Evolutionary conservation across 1,284 basidiomycete species (phyloP).

Genomic region (Xerocomus minutiporus): DNA sequence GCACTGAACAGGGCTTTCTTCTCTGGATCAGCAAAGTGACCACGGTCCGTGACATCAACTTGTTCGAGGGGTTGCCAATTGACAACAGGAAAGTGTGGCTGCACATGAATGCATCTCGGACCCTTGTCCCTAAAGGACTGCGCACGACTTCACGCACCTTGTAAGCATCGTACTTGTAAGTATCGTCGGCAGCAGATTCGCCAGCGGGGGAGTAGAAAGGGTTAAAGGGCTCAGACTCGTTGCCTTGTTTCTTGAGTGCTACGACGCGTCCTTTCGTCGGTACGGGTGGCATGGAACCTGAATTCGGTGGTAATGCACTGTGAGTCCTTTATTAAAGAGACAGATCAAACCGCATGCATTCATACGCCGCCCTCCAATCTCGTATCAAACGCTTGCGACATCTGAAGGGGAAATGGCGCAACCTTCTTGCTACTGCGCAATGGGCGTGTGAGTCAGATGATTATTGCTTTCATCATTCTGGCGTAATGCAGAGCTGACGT

Average conservation of each 20-base stretch:
- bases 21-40: conserved; percentile 52
- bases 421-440: conserved; percentile 2
- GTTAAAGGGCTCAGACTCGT: conserved; percentile 42
- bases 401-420: conserved; percentile 18
- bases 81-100: conserved; percentile 65
- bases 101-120: neutral
- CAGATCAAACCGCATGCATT: conserved; percentile 1
- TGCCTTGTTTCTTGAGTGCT: conserved; percentile 17
- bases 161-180: conserved; percentile 56
- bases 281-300: conserved; percentile 41
- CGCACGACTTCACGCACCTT: conserved; percentile 41
- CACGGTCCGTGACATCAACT: conserved; percentile 60
- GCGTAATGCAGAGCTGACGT: neutral
- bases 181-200: conserved; percentile 46
- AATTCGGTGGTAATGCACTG: neutral
- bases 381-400: conserved; percentile 15
- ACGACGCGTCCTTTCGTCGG: conserved; percentile 33
- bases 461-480: conserved; percentile 10
- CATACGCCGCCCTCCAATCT: conserved; percentile 10
- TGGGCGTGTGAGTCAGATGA: conserved; percentile 17
- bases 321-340: neutral
- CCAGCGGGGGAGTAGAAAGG: conserved; percentile 64
- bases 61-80: conserved; percentile 62
- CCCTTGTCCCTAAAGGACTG: neutral
- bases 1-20: conserved; percentile 55